phyloP scores from a whole-genome alignment of 2,329 filamentous ascomycete genomes.

The Fusarium devonianum region DNA sequence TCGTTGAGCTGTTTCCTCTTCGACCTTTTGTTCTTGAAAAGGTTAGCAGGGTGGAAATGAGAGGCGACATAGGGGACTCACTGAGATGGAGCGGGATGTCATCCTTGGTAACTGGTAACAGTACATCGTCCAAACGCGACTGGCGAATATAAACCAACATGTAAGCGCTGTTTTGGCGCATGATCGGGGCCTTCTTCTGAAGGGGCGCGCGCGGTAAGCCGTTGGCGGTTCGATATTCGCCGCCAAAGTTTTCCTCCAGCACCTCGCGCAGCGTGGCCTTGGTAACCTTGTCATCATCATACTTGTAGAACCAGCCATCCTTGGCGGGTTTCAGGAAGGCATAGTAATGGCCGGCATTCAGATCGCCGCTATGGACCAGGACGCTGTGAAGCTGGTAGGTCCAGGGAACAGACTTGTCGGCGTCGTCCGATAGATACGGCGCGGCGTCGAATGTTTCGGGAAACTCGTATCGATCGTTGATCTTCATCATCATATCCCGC shows the following conservation, averaged over 20 bases:
- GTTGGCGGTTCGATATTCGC: conserved; percentile 71
- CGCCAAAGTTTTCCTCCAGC: conserved; percentile 95
- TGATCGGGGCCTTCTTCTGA: conserved; percentile 65
- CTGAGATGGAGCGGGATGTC: conserved; percentile 85
- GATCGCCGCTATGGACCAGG: conserved; percentile 92
- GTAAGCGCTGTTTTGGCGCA: conserved; percentile 85
- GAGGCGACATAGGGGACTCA: conserved; percentile 49
- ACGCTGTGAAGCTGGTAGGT: conserved; percentile 94
- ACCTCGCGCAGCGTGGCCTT: conserved; percentile 90
- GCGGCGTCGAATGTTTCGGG: conserved; percentile 83
- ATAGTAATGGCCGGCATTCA: conserved; percentile 98
- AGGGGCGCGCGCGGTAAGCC: conserved; percentile 54
- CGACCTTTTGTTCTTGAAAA: conserved; percentile 69
- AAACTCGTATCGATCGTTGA: conserved; percentile 92
- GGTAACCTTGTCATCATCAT: conserved; percentile 97
- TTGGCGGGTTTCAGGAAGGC: conserved; percentile 94
- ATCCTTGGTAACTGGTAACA: conserved; percentile 76
- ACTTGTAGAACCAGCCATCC: conserved; percentile 94
- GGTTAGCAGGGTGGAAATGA: conserved; percentile 24
- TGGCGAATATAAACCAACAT: conserved; percentile 99
- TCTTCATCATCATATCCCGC: conserved; percentile 98
- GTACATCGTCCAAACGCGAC: conserved; percentile 80
- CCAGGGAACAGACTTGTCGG: conserved; percentile 88
- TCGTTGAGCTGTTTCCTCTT: conserved; percentile 79
- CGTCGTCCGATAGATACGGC: conserved; percentile 85